phyloP scores from a whole-genome alignment of 1,284 basidiomycete genomes.

The Pseudozyma tsukubaensis region DNA sequence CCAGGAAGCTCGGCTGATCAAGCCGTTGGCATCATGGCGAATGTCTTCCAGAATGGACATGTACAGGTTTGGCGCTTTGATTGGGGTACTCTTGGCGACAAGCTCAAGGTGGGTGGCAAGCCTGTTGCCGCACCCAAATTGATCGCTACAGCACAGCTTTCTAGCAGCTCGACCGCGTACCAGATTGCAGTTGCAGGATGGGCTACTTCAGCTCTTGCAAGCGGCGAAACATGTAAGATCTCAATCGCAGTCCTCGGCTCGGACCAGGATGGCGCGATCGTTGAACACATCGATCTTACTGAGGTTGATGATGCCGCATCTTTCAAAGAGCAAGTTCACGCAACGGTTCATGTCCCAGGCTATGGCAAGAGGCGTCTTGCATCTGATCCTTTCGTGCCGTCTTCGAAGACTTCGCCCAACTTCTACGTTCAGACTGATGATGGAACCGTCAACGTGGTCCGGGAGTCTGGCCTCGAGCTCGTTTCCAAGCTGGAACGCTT shows the following conservation, averaged over 20 bases:
- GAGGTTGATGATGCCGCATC: conserved; percentile 5
- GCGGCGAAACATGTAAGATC: conserved; percentile 19
- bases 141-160: conserved; percentile 21
- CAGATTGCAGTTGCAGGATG: conserved; percentile 48
- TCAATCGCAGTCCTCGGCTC: conserved; percentile 45
- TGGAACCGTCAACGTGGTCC: conserved; percentile 26
- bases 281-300: conserved; percentile 18
- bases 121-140: conserved; percentile 34
- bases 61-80: conserved; percentile 76
- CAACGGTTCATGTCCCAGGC: not conserved
- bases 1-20: conserved; percentile 59
- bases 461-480: conserved; percentile 3
- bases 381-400: conserved; percentile 38
- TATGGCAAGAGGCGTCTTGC: conserved; percentile 27
- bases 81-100: conserved; percentile 50
- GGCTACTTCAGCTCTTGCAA: conserved; percentile 11
- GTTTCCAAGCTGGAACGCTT: conserved; percentile 42
- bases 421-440: conserved; percentile 41
- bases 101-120: conserved; percentile 39
- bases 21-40: conserved; percentile 74
- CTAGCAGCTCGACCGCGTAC: conserved; percentile 4
- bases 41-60: conserved; percentile 73
- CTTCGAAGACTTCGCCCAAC: conserved; percentile 8
- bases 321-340: conserved; percentile 1
- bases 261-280: conserved; percentile 1